Evolutionary conservation across 1,284 basidiomycete species (phyloP), one percentile per base, ranked within the genome.

Genomic region (Austroboletus niveus): DNA sequence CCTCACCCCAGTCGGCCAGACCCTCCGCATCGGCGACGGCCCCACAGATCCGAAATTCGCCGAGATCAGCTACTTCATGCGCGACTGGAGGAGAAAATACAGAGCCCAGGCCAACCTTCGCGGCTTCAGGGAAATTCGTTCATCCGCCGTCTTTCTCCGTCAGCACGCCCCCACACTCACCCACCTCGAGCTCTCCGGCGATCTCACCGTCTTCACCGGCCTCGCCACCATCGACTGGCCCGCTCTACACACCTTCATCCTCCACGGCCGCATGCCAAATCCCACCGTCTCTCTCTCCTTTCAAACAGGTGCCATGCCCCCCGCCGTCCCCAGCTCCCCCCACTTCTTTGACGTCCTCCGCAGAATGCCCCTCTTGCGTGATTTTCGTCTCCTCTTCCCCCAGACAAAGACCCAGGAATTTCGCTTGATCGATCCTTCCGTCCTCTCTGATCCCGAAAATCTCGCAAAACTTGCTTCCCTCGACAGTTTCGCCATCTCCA

Each of bases 61-160:
- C 34, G 68, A 66, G n/a, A 65, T 66, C 34, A 65, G 54, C 22
- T 70, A 70, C 54, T 70, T 68, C 10, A 66, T 69, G 60, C 66
- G 68, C 1, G 68, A 66, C 38, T 66, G 65, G 65, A 52, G 68
- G 45, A 69, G 65, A 53, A 70, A 70, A 32, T 66, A 66, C 47
- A 70, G 65, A 39, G 55, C 62, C 0, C 67, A 66, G 35, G 56
- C 65, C 2, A 63, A 59, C 49, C 54, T 57, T 29, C 69, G 68
- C 10, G 65, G 68, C 2, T 55, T 43, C 27, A 57, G 66, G 51
- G 65, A 66, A 44, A 54, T 66, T 10, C 67, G 67, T 17, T 68
- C 65, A 14, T 67, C 65, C 8, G 60, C 55, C 1, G 62, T 64
- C 30, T 70, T 70, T 32, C 31, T 69, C 12, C 67, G 69, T 45